Conservation (phyloP, 805 yeast genomes). For the Cyberlindnera samutprakarnensis region DNA sequence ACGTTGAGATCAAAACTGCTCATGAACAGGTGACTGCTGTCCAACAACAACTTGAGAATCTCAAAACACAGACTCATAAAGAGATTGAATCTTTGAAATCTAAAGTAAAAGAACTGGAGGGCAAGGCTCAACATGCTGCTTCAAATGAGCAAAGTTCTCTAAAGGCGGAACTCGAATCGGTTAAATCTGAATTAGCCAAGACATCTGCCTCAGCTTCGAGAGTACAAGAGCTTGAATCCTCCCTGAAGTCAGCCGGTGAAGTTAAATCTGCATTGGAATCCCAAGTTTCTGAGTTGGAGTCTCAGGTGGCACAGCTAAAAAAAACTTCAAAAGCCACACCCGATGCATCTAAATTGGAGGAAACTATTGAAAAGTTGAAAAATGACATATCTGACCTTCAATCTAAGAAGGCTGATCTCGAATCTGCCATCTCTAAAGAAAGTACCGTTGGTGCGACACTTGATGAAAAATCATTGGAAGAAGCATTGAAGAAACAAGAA, state of each 20-base stretch:
- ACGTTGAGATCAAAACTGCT: constrained; percentile 15
- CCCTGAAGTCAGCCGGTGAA: constrained; percentile 25
- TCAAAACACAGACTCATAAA: constrained; percentile 11
- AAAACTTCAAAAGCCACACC: constrained; percentile 1
- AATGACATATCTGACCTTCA: constrained; percentile 4
- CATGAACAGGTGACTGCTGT: constrained; percentile 1
- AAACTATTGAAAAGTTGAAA: constrained; percentile 1
- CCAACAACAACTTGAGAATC: constrained; percentile 12
- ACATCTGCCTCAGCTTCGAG: constrained; percentile 19
- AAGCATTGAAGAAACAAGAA: constrained; percentile 2
- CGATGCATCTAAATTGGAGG: constrained; percentile 4
- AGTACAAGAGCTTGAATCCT: constrained; percentile 31
- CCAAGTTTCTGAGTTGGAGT: constrained; percentile 10
- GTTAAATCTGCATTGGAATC: constrained; percentile 29
- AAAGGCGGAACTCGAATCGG: constrained; percentile 7
- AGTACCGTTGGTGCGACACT: not conserved
- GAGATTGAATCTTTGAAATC: constrained; percentile 13
- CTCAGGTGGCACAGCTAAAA: constrained; percentile 2
- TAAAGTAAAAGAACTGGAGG: constrained; percentile 9
- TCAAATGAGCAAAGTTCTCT: constrained; percentile 2
- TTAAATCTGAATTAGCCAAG: constrained; percentile 11
- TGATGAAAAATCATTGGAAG: not conserved
- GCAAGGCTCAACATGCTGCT: constrained; percentile 1
- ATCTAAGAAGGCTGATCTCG: constrained; percentile 3
- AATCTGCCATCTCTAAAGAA: constrained; percentile 1